A percentile compares a stretch with the other conserved stretches of the same genome.
Evolutionary conservation across 1,284 basidiomycete genomes (phyloP).

Genomic region (Ganoderma meredithae): DNA sequence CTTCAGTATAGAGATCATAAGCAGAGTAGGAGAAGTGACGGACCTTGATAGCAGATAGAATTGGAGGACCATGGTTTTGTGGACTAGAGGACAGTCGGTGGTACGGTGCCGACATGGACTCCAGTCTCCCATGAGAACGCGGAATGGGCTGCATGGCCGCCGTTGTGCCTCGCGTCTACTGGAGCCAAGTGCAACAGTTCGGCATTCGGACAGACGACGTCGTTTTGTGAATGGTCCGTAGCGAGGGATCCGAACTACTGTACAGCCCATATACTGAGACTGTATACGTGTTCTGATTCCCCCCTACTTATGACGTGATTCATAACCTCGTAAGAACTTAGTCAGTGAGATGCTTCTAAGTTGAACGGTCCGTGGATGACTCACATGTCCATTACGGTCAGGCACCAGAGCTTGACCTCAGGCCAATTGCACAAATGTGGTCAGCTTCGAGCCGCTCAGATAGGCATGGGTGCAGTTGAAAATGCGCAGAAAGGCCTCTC

Average conservation of each 20-base stretch:
- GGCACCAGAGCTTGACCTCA: neutral
- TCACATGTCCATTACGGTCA: neutral
- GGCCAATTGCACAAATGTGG: neutral
- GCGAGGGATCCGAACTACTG: neutral
- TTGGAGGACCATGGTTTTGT: too few species aligned
- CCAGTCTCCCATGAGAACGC: too few species aligned
- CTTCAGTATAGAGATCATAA: neutral
- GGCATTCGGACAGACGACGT: neutral
- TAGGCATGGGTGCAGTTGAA: neutral
- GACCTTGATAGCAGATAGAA: neutral
- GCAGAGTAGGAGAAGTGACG: neutral
- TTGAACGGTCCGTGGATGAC: neutral
- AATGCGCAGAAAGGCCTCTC: neutral
- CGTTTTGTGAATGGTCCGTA: neutral
- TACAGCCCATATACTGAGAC: neutral
- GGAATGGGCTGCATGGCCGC: too few species aligned
- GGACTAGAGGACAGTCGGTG: too few species aligned
- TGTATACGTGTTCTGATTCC: neutral
- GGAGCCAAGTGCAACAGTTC: neutral
- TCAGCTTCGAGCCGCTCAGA: neutral
- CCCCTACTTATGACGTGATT: neutral
- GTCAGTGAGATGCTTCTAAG: neutral
- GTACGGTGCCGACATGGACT: too few species aligned
- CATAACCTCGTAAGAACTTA: neutral
- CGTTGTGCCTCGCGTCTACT: too few species aligned